These are phyloP conservation scores for Amanita muscaria DNA, from an alignment of 768 basidiomycete genomes.

Conservation along the genomic window DNA sequence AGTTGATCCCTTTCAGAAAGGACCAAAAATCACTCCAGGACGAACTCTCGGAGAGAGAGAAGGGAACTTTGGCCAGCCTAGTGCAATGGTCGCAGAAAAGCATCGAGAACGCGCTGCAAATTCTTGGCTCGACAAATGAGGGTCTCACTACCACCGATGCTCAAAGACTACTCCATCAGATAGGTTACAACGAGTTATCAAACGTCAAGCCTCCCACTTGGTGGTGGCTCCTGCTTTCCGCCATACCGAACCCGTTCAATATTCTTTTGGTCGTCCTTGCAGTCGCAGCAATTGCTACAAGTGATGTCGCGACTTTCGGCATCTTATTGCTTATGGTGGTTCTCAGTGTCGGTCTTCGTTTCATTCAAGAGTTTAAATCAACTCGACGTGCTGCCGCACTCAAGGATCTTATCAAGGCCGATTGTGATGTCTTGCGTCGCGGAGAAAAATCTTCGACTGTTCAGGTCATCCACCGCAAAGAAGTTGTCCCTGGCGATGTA, in stretches of 20 bases:
- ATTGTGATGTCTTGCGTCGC: constrained; percentile 23
- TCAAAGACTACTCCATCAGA: constrained; percentile 9
- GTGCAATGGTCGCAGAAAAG: constrained; percentile 1
- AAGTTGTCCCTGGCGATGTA: constrained; percentile 25
- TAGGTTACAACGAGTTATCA: constrained; percentile 22
- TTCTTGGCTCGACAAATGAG: background rate
- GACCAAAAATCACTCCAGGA: background rate
- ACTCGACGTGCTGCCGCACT: constrained; percentile 25
- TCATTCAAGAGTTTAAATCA: constrained; percentile 23
- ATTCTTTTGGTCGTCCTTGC: constrained; percentile 23
- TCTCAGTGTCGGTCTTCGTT: constrained; percentile 25
- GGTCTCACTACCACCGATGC: background rate
- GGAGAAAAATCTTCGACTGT: constrained; percentile 11
- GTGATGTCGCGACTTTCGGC: constrained; percentile 23
- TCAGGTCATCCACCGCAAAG: constrained; percentile 21
- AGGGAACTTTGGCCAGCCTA: background rate
- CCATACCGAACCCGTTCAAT: constrained; percentile 28
- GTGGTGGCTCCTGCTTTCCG: constrained; percentile 21
- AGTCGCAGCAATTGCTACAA: constrained; percentile 22
- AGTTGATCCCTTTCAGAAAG: background rate
- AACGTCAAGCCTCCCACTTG: constrained; percentile 22
- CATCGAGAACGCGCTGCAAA: background rate
- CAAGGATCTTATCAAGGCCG: constrained; percentile 24
- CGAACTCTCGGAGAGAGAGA: background rate
- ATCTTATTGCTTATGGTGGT: constrained; percentile 28